Conservation (phyloP, 148 eudicot genomes). For the Limonium bicolor region DNA sequence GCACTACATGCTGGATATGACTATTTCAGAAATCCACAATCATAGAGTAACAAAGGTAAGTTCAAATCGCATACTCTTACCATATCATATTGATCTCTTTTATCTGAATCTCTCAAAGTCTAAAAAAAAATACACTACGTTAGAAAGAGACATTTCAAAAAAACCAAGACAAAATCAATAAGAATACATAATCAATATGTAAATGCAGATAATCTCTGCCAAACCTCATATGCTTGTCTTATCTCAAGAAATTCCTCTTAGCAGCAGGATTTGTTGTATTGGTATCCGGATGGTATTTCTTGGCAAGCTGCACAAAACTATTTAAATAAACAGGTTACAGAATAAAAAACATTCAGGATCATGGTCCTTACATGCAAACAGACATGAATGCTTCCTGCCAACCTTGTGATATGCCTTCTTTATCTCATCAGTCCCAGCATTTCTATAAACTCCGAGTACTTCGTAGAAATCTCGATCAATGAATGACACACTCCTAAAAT, state of each 20-base stretch:
- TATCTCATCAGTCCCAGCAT: slow-evolving; percentile 65
- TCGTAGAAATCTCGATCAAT: slow-evolving; percentile 47
- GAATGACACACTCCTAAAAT: slow-evolving; percentile 30
- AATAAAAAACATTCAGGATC: too few relatives aligned
- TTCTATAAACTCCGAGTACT: slow-evolving; percentile 50
- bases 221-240: slow-evolving; percentile 95
- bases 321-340: background rate
- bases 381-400: background rate
- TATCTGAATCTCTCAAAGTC: slow-evolving; percentile 67
- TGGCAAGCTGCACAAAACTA: slow-evolving; percentile 53
- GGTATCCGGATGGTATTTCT: slow-evolving; percentile 90
- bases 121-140: slow-evolving; percentile 25
- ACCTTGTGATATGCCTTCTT: slow-evolving; percentile 79
- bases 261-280: slow-evolving; percentile 71
- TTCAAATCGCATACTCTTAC: slow-evolving; percentile 17
- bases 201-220: slow-evolving; percentile 3
- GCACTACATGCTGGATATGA: slow-evolving; percentile 7
- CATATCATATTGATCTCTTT: slow-evolving; percentile 75
- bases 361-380: too few relatives aligned
- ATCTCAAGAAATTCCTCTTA: slow-evolving; percentile 91
- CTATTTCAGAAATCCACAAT: background rate
- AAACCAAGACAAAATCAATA: background rate
- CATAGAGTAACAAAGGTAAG: background rate
- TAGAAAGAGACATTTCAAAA: slow-evolving; percentile 7
- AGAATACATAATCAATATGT: background rate